Evolutionary conservation across 1,284 basidiomycete species (phyloP).

Genomic region (Agaricales sp.): DNA sequence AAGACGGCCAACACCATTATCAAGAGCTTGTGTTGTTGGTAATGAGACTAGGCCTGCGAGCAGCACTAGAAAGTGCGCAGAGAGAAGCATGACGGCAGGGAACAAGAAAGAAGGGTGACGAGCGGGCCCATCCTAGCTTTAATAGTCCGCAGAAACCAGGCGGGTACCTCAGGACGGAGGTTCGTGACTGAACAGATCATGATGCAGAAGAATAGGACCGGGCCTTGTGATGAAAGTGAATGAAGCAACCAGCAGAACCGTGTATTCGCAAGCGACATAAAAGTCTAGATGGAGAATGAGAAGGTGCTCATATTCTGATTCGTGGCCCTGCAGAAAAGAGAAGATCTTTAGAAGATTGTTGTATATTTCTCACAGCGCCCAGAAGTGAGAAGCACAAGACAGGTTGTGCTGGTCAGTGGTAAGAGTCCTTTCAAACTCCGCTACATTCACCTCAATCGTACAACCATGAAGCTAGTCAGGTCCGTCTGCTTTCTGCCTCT

Average conservation of each 20-base stretch:
- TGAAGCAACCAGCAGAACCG: too few relatives aligned
- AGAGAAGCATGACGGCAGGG: neutral
- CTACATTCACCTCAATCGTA: neutral
- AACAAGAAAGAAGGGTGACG: neutral
- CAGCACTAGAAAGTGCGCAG: neutral
- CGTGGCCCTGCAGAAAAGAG: too few relatives aligned
- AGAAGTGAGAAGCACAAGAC: too few relatives aligned
- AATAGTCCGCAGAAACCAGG: neutral
- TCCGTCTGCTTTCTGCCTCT: slow-evolving; percentile 14
- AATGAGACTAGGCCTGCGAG: neutral
- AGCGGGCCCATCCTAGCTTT: neutral
- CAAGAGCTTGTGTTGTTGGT: slow-evolving; percentile 1
- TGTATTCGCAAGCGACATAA: too few relatives aligned
- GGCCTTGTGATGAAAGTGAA: too few relatives aligned
- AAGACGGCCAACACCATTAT: slow-evolving; percentile 25
- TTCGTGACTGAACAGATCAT: too few relatives aligned
- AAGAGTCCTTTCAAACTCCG: neutral
- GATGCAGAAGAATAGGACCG: neutral
- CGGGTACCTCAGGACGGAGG: neutral
- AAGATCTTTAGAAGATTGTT: too few relatives aligned
- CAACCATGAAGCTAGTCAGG: slow-evolving; percentile 36
- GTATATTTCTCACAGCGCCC: too few relatives aligned
- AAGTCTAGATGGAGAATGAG: too few relatives aligned
- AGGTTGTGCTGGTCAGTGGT: too few relatives aligned
- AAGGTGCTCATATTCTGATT: too few relatives aligned